Percentiles rank a stretch among this genome's conserved stretches.
Evolutionary conservation across 768 basidiomycete species (phyloP).

Genomic region (Ephemerocybe angulata): DNA sequence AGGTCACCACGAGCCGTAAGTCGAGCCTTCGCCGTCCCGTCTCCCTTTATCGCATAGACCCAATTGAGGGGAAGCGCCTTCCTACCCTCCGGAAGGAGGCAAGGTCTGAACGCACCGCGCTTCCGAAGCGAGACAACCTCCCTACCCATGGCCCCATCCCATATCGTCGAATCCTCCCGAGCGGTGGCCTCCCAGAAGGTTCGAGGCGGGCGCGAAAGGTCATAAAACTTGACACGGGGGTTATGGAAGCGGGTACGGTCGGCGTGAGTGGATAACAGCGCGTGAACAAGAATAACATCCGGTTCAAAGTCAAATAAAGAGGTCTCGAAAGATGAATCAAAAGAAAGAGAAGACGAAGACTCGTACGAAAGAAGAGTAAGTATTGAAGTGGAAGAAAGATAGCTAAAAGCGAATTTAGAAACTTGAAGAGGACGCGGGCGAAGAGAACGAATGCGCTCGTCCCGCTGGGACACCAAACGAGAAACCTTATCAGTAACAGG

Average conservation of each 20-base stretch:
- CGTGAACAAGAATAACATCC: not conserved
- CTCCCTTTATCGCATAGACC: conserved; percentile 35
- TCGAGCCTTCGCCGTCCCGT: conserved; percentile 25
- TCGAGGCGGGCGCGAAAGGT: conserved; percentile 16
- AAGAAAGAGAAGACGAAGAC: too few species aligned
- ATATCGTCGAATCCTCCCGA: conserved; percentile 17
- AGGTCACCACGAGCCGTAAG: conserved; percentile 23
- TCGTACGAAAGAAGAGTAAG: too few species aligned
- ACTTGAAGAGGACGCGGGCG: too few species aligned
- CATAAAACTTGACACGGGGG: not conserved
- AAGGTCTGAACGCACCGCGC: conserved; percentile 25
- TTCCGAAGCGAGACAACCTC: conserved; percentile 18
- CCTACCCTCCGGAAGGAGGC: conserved; percentile 20
- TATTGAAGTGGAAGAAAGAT: too few species aligned
- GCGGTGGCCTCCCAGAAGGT: conserved; percentile 16
- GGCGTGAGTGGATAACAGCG: not conserved
- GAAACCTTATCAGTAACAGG: too few species aligned
- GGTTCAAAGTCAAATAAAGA: not conserved
- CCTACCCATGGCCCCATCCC: conserved; percentile 21
- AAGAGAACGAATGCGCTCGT: too few species aligned
- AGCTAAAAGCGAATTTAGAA: too few species aligned
- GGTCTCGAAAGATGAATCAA: not conserved
- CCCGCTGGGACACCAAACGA: too few species aligned
- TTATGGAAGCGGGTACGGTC: not conserved
- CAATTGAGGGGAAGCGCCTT: conserved; percentile 30